phyloP scores from a whole-genome alignment of 75 land plant genomes.

The Pinus taeda region DNA sequence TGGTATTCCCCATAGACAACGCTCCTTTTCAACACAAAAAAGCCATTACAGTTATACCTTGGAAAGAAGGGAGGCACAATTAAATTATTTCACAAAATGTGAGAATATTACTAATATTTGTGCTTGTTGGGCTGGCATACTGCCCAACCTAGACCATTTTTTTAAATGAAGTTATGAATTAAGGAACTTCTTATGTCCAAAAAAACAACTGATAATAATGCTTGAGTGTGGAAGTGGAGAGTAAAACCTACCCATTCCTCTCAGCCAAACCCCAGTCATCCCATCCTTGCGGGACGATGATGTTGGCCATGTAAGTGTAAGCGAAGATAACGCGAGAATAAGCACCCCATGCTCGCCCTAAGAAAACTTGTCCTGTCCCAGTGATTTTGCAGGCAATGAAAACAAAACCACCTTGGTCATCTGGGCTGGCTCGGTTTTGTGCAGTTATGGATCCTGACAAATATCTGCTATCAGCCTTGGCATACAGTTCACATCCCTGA shows the following conservation, averaged over 20 bases:
- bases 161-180: too few relatives aligned
- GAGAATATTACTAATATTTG: too few relatives aligned
- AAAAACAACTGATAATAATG: too few relatives aligned
- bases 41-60: too few relatives aligned
- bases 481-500: not conserved
- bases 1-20: slow-evolving; percentile 64
- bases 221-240: not conserved
- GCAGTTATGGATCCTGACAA: slow-evolving; percentile 66
- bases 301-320: slow-evolving; percentile 52
- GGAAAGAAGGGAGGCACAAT: too few relatives aligned
- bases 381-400: slow-evolving; percentile 58
- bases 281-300: slow-evolving; percentile 67
- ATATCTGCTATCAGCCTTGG: not conserved
- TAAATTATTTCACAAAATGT: too few relatives aligned
- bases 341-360: slow-evolving; percentile 78
- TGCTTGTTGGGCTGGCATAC: too few relatives aligned
- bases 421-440: slow-evolving; percentile 39
- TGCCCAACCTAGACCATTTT: too few relatives aligned
- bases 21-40: slow-evolving; percentile 19
- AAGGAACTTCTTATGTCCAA: too few relatives aligned
- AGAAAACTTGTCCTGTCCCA: slow-evolving; percentile 51
- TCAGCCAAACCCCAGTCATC: not conserved
- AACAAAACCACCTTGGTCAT: slow-evolving; percentile 58
- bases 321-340: slow-evolving; percentile 65
- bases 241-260: not conserved